Conservation (phyloP, 2,329 filamentous ascomycete genomes). For the Botrytis porri region DNA sequence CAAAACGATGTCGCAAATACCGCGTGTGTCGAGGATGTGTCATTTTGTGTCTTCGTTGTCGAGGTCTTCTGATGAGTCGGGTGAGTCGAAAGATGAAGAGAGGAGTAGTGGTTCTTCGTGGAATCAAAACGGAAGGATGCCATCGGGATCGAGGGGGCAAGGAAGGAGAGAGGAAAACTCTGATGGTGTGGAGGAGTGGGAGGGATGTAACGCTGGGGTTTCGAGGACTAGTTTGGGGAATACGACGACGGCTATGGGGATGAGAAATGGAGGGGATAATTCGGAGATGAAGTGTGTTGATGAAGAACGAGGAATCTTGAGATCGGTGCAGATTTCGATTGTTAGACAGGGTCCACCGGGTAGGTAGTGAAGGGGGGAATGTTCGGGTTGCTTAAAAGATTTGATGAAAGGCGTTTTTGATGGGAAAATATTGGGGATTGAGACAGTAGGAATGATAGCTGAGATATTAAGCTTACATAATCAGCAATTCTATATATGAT, state of each 20-base stretch:
- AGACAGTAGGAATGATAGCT: rapidly evolving
- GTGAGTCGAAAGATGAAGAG: not conserved
- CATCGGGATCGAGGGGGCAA: not conserved
- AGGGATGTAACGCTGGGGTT: too few relatives aligned
- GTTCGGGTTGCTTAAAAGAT: not conserved
- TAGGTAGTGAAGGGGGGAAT: not conserved
- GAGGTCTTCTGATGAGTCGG: not conserved
- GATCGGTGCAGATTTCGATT: not conserved
- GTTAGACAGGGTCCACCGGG: not conserved
- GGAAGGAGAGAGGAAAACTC: not conserved
- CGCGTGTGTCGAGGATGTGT: not conserved
- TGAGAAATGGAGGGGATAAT: not conserved
- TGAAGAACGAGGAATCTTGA: not conserved
- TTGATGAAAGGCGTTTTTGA: not conserved
- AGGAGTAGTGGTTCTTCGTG: not conserved
- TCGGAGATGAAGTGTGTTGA: not conserved
- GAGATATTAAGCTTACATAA: too few relatives aligned
- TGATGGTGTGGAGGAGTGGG: not conserved
- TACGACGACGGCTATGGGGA: not conserved
- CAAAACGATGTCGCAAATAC: not conserved
- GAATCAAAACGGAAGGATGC: not conserved
- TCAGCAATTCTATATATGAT: too few relatives aligned
- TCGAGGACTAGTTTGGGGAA: not conserved
- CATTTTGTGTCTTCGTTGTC: not conserved
- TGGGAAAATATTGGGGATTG: not conserved